Evolutionary conservation across 768 basidiomycete genomes (phyloP).

Genomic region (Lentinula lateritia): DNA sequence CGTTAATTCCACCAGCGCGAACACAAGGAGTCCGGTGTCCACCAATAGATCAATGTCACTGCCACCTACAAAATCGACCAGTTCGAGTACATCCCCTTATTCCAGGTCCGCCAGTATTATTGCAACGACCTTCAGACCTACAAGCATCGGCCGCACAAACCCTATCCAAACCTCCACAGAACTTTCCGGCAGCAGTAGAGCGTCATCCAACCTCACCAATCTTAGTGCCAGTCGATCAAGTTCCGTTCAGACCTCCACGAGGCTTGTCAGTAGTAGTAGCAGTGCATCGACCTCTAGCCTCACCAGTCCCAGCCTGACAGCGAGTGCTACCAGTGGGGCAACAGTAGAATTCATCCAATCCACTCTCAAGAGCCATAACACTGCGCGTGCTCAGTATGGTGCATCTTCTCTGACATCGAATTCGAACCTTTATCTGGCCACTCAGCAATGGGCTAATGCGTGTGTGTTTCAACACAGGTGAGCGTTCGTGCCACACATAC

Average conservation of each 20-base stretch:
- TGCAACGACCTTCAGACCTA: background rate
- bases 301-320: background rate
- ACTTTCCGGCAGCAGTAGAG: background rate
- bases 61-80: background rate
- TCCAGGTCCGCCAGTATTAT: background rate
- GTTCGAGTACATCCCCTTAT: background rate
- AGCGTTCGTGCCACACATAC: background rate
- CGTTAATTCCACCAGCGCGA: background rate
- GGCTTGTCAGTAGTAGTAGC: background rate
- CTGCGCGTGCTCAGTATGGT: slow-evolving; percentile 16
- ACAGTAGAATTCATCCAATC: background rate
- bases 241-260: background rate
- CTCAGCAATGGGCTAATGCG: slow-evolving; percentile 16
- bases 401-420: slow-evolving; percentile 20
- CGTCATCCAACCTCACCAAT: background rate
- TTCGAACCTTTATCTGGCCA: slow-evolving; percentile 13
- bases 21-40: background rate
- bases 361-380: slow-evolving; percentile 13
- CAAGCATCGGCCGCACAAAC: background rate
- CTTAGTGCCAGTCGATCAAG: background rate
- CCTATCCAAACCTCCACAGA: background rate
- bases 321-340: background rate
- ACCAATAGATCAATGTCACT: background rate
- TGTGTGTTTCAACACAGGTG: slow-evolving; percentile 22
- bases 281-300: background rate